Conservation (phyloP, 2,329 filamentous ascomycete genomes). For the Aspergillus flavus region DNA sequence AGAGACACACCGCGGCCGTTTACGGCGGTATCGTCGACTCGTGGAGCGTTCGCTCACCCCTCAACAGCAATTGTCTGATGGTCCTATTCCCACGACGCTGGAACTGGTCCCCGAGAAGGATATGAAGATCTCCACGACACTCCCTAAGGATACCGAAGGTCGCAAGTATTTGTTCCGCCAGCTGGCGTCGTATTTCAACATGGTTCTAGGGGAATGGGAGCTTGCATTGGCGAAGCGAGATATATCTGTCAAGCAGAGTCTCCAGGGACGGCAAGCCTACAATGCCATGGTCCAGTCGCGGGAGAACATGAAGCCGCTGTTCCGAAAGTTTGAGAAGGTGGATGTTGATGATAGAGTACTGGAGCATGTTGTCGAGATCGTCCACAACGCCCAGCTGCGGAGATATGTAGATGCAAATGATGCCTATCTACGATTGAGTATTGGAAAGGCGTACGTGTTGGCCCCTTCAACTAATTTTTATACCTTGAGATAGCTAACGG, state of each 20-base stretch:
- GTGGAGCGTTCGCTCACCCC: conserved; percentile 44
- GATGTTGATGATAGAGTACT: conserved; percentile 79
- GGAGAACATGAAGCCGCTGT: conserved; percentile 85
- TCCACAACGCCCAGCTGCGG: conserved; percentile 83
- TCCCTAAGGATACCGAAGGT: conserved; percentile 66
- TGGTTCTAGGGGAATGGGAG: conserved; percentile 91
- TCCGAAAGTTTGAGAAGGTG: conserved; percentile 81
- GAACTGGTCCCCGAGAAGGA: conserved; percentile 78
- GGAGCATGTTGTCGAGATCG: conserved; percentile 85
- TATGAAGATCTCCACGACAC: conserved; percentile 74
- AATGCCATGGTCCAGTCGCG: conserved; percentile 84
- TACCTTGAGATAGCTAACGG: conserved; percentile 15
- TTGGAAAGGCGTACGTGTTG: conserved; percentile 73
- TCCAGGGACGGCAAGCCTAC: conserved; percentile 78
- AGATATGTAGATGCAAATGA: conserved; percentile 97
- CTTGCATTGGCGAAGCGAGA: conserved; percentile 67
- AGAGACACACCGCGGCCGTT: conserved; percentile 70
- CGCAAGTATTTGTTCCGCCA: conserved; percentile 79
- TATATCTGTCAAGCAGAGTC: conserved; percentile 66
- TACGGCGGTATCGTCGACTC: conserved; percentile 72
- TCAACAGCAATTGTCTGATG: conserved; percentile 59
- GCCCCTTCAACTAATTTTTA: neutral
- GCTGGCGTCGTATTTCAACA: conserved; percentile 91
- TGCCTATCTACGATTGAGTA: conserved; percentile 87
- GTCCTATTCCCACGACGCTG: conserved; percentile 85